Conservation (phyloP, 345 rosid genomes). For the Euphorbia peplus region DNA sequence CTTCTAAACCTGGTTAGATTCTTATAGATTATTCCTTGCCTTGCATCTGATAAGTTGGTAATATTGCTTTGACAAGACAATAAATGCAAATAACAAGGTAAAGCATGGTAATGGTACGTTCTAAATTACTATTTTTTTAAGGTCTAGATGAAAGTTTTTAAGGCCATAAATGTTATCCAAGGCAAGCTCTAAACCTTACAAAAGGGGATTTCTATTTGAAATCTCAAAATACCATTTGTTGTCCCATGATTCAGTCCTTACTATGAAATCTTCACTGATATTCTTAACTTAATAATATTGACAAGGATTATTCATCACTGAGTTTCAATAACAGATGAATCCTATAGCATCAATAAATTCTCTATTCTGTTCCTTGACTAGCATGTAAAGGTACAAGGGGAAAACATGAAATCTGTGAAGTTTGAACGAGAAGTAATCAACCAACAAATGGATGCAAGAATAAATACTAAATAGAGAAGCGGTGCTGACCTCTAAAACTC, state of each 20-base stretch:
- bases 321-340: not conserved
- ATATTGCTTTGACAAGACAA: not conserved
- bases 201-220: too few species aligned
- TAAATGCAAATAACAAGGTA: not conserved
- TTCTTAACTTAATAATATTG: not conserved
- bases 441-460: constrained; percentile 4
- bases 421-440: not conserved
- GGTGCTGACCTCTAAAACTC: constrained; percentile 73
- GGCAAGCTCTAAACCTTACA: not conserved
- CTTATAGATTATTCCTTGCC: not conserved
- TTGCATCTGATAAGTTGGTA: not conserved
- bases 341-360: too few species aligned
- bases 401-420: not conserved
- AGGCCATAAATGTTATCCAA: not conserved
- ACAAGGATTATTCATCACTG: not conserved
- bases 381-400: not conserved
- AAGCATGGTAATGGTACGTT: not conserved
- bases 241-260: too few species aligned
- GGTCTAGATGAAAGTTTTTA: not conserved
- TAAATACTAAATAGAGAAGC: constrained; percentile 12
- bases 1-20: too few species aligned
- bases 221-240: too few species aligned
- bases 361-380: not conserved
- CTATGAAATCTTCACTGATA: not conserved
- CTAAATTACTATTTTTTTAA: not conserved